phyloP scores from a whole-genome alignment of 257 asterid genomes.

The Solanum okadae region DNA sequence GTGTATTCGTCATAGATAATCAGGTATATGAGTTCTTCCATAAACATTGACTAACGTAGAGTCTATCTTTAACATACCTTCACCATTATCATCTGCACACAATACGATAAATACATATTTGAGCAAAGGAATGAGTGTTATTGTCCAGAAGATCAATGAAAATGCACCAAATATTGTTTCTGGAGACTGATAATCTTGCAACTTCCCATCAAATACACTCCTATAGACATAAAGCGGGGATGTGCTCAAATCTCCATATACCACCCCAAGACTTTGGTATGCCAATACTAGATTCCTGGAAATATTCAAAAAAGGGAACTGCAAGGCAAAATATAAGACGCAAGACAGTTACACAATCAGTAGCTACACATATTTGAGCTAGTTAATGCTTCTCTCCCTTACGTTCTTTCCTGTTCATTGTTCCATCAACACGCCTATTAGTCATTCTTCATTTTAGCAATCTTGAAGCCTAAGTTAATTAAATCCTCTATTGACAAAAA shows the following conservation, averaged over 20 bases:
- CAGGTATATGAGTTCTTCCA: not conserved
- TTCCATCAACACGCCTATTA: not conserved
- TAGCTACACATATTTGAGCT: not conserved
- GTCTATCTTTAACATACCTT: slow-evolving; percentile 15
- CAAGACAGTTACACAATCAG: not conserved
- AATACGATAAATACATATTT: slow-evolving; percentile 21
- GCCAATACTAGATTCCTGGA: slow-evolving; percentile 16
- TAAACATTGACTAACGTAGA: not conserved
- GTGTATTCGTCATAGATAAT: not conserved
- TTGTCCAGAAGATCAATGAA: slow-evolving; percentile 33
- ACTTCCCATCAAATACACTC: slow-evolving; percentile 21
- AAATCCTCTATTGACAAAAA: not conserved
- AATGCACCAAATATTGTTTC: slow-evolving; percentile 26
- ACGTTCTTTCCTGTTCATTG: not conserved
- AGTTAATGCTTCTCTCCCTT: not conserved
- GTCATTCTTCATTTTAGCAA: not conserved
- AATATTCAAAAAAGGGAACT: not conserved
- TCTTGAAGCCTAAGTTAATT: not conserved
- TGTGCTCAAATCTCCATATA: slow-evolving; percentile 32
- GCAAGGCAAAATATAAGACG: not conserved
- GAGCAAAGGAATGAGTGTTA: slow-evolving; percentile 24
- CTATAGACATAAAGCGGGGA: slow-evolving; percentile 32
- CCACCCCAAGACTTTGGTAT: slow-evolving; percentile 32
- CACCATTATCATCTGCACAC: slow-evolving; percentile 31
- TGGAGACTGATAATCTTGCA: slow-evolving; percentile 14